Percentiles rank a stretch among this genome's conserved stretches.
Evolutionary conservation across 2,329 filamentous ascomycete species (phyloP).

Genomic region (Colletotrichum sp.): DNA sequence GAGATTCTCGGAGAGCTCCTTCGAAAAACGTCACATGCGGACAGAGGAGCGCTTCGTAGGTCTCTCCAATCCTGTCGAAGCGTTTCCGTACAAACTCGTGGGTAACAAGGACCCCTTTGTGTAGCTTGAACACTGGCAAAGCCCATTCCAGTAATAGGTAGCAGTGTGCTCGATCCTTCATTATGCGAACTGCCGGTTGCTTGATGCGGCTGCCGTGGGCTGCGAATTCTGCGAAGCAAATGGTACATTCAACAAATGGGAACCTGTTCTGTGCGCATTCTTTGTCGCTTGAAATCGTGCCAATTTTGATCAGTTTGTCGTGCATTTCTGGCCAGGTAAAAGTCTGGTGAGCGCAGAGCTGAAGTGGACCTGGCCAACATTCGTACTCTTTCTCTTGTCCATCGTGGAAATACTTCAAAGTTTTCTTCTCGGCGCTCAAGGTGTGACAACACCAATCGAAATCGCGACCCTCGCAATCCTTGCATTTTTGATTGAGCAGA

Average conservation of each 20-base stretch:
- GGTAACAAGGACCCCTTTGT: background rate
- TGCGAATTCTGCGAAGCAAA: background rate
- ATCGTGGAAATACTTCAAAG: too few relatives aligned
- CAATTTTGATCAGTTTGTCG: background rate
- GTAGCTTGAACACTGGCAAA: background rate
- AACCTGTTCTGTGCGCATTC: background rate
- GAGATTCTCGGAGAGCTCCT: background rate
- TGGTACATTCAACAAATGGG: background rate
- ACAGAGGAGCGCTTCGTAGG: background rate
- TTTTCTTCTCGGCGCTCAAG: too few relatives aligned
- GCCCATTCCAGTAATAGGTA: background rate
- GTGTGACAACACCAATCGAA: too few relatives aligned
- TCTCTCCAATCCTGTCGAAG: background rate
- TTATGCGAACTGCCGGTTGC: background rate
- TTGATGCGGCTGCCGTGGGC: background rate
- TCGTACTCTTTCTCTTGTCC: too few relatives aligned
- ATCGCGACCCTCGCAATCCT: too few relatives aligned
- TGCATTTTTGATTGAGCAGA: background rate
- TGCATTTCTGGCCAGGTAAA: background rate
- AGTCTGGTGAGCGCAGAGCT: background rate
- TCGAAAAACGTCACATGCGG: background rate
- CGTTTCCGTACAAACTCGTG: background rate
- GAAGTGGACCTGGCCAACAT: background rate
- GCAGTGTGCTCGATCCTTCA: background rate
- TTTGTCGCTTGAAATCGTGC: background rate